Evolutionary conservation across 192 early-diverging fungal genomes (phyloP), one percentile per base, ranked within the genome.

Genomic region (Coemansia sp.): DNA sequence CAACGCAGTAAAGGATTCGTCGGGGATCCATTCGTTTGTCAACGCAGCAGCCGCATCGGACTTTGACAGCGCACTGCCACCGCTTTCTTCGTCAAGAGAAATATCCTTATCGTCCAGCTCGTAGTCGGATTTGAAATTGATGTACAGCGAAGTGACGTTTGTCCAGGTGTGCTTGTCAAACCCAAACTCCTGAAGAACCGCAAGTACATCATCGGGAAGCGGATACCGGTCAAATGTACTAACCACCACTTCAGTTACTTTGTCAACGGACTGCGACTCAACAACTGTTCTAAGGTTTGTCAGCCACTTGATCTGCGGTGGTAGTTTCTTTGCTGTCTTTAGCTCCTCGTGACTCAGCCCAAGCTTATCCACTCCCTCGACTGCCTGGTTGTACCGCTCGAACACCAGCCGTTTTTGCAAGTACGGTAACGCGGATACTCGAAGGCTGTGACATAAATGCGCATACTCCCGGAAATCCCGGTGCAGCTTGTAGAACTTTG

Each of bases 311-410:
- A 55, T 53, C 12, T 43, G 30, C 31, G 70, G 63, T 9, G 62
- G 46, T 15, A 62, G 70, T 31, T 61, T 58, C 60, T 69, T 78
- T 12, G 64, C 57, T 13, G 53, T 59, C 26, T 63, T 53, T 21
- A 57, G 20, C 23, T 70, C 70, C 20, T 77, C 70, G 25, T 61
- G 58, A 3, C 70, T 40, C 28, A 70, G 35, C 23, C n/a, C 61
- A 8, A 23, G 39, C 30, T 59, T 62, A 45, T 63, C 66, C 18
- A 66, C 59, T 2, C 58, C 59, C 34, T 67, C 63, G 2, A 72
- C 59, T 4, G 63, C 45, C 49, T 67, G 18, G 43, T 79, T 72
- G 61, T 71, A 70, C 10, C 67, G 58, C 61, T 79, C 77, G 26
- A 79, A 74, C 25, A 79, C 59, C 42, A 79, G 35, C 20, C 66